These are phyloP conservation scores for Candida glucosophila DNA, from an alignment of 1,139 yeast species.

Conservation along the genomic window DNA sequence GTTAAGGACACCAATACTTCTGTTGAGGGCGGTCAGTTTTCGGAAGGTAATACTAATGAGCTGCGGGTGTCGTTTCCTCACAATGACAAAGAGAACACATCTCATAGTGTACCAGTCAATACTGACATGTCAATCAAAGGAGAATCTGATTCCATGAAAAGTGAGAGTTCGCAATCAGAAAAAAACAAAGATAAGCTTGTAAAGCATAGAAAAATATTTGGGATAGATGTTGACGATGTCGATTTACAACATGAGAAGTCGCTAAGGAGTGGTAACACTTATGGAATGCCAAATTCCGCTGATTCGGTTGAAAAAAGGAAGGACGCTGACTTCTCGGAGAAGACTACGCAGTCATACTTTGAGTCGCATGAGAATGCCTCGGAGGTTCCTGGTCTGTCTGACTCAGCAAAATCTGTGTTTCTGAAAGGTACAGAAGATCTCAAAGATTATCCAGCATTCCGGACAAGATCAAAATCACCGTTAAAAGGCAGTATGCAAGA, in stretches of 20 bases:
- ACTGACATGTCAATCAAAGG: constrained; percentile 1
- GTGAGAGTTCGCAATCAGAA: constrained; percentile 2
- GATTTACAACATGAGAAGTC: constrained; percentile 13
- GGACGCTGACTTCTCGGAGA: not conserved
- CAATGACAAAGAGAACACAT: not conserved
- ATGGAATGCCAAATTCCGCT: constrained; percentile 7
- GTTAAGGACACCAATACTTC: too few species aligned
- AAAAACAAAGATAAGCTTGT: not conserved
- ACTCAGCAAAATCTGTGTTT: too few species aligned
- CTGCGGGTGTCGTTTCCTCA: too few species aligned
- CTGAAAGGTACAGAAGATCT: too few species aligned
- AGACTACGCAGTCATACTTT: not conserved
- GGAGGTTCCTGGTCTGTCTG: too few species aligned
- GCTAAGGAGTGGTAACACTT: constrained; percentile 15
- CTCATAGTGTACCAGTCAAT: not conserved
- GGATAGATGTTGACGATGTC: constrained; percentile 15
- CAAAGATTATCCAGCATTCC: constrained; percentile 27
- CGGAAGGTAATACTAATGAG: too few species aligned
- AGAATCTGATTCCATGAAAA: too few species aligned
- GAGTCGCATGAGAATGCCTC: not conserved
- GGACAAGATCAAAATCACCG: constrained; percentile 38
- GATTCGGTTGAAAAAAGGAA: not conserved
- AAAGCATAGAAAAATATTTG: constrained; percentile 8
- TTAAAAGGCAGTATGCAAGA: constrained; percentile 18
- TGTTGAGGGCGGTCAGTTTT: too few species aligned